Evolutionary conservation across 2,329 filamentous ascomycete species (phyloP).

Genomic region (Fusarium sp.): DNA sequence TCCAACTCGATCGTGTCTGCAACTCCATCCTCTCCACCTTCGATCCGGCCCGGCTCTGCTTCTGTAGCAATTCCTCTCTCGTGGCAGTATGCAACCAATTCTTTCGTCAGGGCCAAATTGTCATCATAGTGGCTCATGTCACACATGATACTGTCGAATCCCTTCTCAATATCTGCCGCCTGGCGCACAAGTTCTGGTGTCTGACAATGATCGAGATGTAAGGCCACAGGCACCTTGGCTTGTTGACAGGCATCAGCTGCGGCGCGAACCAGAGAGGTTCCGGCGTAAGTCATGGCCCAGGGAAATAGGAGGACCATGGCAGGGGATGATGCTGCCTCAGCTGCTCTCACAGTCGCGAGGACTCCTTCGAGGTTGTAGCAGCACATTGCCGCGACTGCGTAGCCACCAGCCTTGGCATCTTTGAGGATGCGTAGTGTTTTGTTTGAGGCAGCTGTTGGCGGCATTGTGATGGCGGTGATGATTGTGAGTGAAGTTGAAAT

Average conservation of each 20-base stretch:
- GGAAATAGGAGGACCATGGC: constrained; percentile 81
- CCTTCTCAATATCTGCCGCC: constrained; percentile 58
- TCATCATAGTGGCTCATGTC: constrained; percentile 84
- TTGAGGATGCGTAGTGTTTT: constrained; percentile 7
- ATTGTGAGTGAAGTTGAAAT: background rate
- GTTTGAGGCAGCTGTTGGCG: background rate
- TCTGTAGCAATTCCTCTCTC: constrained; percentile 76
- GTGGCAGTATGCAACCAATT: constrained; percentile 75
- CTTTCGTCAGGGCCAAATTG: constrained; percentile 75
- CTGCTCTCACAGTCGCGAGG: constrained; percentile 76
- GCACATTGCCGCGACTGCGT: constrained; percentile 70
- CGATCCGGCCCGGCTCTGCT: constrained; percentile 64
- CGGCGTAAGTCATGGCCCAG: constrained; percentile 78
- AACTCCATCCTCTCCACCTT: constrained; percentile 77
- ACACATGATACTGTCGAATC: constrained; percentile 83
- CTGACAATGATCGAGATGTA: constrained; percentile 79
- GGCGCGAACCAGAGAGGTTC: constrained; percentile 67
- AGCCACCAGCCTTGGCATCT: constrained; percentile 50
- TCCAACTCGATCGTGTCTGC: constrained; percentile 69
- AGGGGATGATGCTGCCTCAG: constrained; percentile 75
- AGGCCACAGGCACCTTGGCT: constrained; percentile 70
- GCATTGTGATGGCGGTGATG: background rate
- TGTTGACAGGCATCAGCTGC: constrained; percentile 68
- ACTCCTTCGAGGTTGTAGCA: constrained; percentile 80
- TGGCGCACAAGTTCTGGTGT: constrained; percentile 71